Evolutionary conservation across 345 rosid species (phyloP), one percentile per base, ranked within the genome.

Genomic region (Corymbia maculata): DNA sequence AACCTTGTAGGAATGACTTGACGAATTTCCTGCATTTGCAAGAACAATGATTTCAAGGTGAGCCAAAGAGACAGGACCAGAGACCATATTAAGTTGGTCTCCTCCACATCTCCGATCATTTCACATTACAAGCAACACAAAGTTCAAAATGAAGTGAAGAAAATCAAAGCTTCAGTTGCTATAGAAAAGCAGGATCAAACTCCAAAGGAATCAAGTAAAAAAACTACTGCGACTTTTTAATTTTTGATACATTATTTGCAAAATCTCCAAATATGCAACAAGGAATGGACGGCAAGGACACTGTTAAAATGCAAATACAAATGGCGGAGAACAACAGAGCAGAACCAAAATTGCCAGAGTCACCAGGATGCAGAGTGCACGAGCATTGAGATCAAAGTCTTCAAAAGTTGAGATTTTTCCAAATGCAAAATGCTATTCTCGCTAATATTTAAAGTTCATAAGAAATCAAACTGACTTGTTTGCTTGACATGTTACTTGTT

Each of bases 1-100:
- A 98, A 89, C 99, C 99, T 89, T 98, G 99, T 64, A 97, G 95
- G 93, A 98, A 97, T 79, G 99, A 98, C 93, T 98, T 98, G 92
- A 98, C 93, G 91, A 98, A 92, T 87, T 93, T 90, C 95, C 99
- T 96, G 96, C 93, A 79, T 57, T 66, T 16, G 53, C 24, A 61
- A 47, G 22, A 51, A 42, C 80, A 50, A 22, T 53, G 24, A 59
- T 9, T 84, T n/a, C 30, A 79, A 51, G 50, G 52, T 88, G n/a
- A 45, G 75, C 21, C 50, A 52, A 44, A 75, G 84, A 42, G 24
- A 42, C 6, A 11, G 84, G 42, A 42, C 28, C 4, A 3, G 24
- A 64, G 36, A 64, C 75, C 36, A 64, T n/a, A 28, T n/a, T 64
- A 32, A 28, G 8, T 64, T 64, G 36, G 75, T 64, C 82, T 75